Conservation (phyloP, 2,329 filamentous ascomycete species). For the Cordyceps tenuipes region DNA sequence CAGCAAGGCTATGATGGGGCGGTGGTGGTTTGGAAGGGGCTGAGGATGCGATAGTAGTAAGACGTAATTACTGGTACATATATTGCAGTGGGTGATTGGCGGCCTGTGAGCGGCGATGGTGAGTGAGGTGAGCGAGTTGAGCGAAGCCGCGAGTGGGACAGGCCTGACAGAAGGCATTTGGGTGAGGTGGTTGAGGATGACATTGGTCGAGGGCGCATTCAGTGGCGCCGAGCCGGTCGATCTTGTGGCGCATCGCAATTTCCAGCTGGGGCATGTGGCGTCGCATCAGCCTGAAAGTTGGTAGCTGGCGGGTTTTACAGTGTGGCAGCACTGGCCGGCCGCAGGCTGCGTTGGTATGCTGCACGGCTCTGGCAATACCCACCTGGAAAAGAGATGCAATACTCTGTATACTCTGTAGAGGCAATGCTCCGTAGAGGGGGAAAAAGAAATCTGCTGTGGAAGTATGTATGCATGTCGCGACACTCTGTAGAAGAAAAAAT, state of each 20-base stretch:
- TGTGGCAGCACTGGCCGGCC: no score
- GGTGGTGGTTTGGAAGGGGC: not conserved
- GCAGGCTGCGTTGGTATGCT: not conserved
- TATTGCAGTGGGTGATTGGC: no score
- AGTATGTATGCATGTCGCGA: not conserved
- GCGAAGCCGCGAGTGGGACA: not conserved
- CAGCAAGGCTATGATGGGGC: not conserved
- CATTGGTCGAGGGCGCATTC: not conserved
- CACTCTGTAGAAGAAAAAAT: not conserved
- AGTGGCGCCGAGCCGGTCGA: conserved; percentile 3
- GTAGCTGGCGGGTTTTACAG: not conserved
- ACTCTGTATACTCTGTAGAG: no score
- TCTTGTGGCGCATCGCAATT: conserved; percentile 13
- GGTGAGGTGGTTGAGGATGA: conserved; percentile 1
- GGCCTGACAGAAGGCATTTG: not conserved
- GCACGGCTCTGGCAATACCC: not conserved
- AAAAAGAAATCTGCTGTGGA: not conserved
- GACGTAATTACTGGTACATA: no score
- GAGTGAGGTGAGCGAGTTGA: not conserved
- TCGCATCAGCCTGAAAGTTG: not conserved
- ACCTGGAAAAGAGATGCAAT: not conserved
- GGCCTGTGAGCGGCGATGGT: no score
- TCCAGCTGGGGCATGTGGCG: not conserved
- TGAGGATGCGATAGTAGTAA: no score
- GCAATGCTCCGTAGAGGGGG: no score